Base-by-base conservation (phyloP, 176 grass and related monocot species). In the Eleusine coracana region DNA sequence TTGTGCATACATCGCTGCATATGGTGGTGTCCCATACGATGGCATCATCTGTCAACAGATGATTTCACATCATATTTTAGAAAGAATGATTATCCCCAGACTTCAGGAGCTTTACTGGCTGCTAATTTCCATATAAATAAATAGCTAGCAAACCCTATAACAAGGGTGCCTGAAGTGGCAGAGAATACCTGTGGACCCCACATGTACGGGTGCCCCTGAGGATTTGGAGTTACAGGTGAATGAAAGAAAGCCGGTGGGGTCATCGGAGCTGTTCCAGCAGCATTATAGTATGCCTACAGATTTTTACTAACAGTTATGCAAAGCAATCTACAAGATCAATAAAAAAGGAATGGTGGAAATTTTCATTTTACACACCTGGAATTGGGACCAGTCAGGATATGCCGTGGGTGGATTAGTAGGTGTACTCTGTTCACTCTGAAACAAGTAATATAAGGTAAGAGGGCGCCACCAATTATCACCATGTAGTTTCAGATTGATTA, bases 351-450 rank as follows among this genome's bases (percentile, higher is more conserved):
- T 42, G 29, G 39, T 73, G 36, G 28, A 73, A 23, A 23, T 10
- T 66, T 79, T 71, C 44, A 61, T 84, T 84, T 59, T 81, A 71
- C 56, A 83, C 54, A 91, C 89, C 86, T 91, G 89, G 76, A 85
- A 88, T 49, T 84, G 82, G 71, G 89, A 87, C 89, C 89, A 91
- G 37, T 91, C 89, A 82, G 89, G 85, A 73, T 91, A 91, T 84
- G 78, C 89, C 52, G 78, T 78, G 80, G 82, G 85, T 44, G 82
- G 89, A 81, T 84, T 88, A 81, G 77, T 85, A 73, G 85, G 86
- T 51, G 89, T 83, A 52, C 74, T 60, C 38, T 88, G 89, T 72
- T 91, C 89, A 71, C 73, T 84, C 81, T 85, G 86, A 82, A 88
- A 88, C n/a, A 84, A 85, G 63, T 62, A 83, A 80, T 84, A 82